phyloP scores from a whole-genome alignment of 2,329 filamentous ascomycete species.

The Stylonectria norvegica region DNA sequence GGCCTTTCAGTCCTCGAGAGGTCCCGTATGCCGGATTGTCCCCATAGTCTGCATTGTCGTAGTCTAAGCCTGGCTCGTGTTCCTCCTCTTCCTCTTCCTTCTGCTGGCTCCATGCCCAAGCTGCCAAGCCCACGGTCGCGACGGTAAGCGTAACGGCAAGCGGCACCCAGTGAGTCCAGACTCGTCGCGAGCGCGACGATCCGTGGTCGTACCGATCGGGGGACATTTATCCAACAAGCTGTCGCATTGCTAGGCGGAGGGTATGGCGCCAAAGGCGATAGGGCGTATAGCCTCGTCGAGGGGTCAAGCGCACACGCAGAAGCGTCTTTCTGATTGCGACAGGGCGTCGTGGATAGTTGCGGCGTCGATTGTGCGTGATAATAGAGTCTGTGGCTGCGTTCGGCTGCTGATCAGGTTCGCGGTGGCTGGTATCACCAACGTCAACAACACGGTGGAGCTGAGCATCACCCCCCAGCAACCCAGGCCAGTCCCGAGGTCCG shows the following conservation, averaged over 20 bases:
- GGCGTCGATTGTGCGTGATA: slow-evolving; percentile 8
- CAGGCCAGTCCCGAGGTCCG: slow-evolving; percentile 25
- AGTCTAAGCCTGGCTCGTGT: slow-evolving; percentile 48
- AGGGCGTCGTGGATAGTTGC: slow-evolving; percentile 3
- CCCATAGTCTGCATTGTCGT: slow-evolving; percentile 48
- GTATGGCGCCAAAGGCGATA: slow-evolving; percentile 16
- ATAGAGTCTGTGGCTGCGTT: slow-evolving; percentile 9
- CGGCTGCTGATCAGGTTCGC: slow-evolving; percentile 21
- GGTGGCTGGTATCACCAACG: slow-evolving; percentile 30
- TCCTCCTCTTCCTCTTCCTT: slow-evolving; percentile 64
- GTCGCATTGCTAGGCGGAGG: slow-evolving; percentile 33
- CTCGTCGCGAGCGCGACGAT: slow-evolving; percentile 58
- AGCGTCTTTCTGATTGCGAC: slow-evolving; percentile 9
- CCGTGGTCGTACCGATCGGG: slow-evolving; percentile 56
- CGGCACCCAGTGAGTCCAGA: slow-evolving; percentile 84
- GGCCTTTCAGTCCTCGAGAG: slow-evolving; percentile 33
- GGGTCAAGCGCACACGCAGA: slow-evolving; percentile 1
- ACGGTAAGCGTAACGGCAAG: slow-evolving; percentile 82
- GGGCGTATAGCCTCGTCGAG: slow-evolving; percentile 15
- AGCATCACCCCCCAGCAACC: slow-evolving; percentile 28
- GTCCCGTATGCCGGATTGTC: slow-evolving; percentile 50
- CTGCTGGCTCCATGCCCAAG: slow-evolving; percentile 93
- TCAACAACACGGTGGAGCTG: slow-evolving; percentile 30
- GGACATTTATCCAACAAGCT: slow-evolving; percentile 48
- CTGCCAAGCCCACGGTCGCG: slow-evolving; percentile 79